Conservation (phyloP, 106 monocot genomes). For the Allium cepa region DNA sequence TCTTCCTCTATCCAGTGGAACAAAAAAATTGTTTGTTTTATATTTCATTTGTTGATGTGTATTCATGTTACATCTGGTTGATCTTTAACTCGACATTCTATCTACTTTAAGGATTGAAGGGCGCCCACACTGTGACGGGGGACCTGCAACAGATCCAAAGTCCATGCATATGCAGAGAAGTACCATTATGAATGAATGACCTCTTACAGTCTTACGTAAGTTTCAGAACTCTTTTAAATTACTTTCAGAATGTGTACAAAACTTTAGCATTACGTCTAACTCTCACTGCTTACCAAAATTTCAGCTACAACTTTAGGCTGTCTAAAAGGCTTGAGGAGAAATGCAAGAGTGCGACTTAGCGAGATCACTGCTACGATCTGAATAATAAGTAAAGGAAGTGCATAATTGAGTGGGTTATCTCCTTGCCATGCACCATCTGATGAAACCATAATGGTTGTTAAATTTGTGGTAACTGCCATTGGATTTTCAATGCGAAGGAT, state of each 20-base stretch:
- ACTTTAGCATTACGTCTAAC: neutral
- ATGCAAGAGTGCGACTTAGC: constrained; percentile 7
- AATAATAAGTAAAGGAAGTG: constrained; percentile 13
- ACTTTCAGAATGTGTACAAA: neutral
- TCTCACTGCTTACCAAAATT: constrained; percentile 16
- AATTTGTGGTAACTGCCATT: neutral
- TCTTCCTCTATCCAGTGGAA: no score
- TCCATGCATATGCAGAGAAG: neutral
- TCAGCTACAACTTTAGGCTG: constrained; percentile 27
- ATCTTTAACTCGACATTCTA: no score
- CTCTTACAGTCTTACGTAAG: neutral
- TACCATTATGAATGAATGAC: neutral
- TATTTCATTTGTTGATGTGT: no score
- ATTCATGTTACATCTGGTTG: no score
- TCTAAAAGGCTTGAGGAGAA: constrained; percentile 18
- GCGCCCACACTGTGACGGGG: neutral
- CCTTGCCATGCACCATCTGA: constrained; percentile 24
- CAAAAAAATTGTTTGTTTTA: no score
- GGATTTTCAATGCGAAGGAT: neutral
- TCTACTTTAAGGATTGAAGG: neutral
- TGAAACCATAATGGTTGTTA: constrained; percentile 5
- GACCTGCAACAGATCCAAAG: neutral
- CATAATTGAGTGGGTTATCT: constrained; percentile 16
- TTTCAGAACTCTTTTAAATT: neutral
- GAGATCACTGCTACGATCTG: constrained; percentile 12